These are phyloP conservation scores for Hymenoscyphus fructigenus DNA, from an alignment of 2,329 filamentous ascomycete species.

Conservation along the genomic window DNA sequence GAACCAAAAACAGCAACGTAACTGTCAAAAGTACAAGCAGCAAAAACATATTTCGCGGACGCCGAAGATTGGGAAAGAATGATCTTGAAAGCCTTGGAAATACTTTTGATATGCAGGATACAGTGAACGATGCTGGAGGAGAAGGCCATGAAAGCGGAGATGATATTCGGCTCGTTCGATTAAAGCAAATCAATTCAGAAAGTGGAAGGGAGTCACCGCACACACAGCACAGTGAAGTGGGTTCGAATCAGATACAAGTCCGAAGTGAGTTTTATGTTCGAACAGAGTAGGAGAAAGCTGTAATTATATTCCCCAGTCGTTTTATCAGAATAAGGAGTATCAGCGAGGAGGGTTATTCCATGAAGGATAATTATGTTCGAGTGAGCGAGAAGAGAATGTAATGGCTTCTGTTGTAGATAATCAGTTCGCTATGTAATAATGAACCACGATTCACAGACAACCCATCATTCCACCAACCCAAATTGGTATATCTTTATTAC, in stretches of 20 bases:
- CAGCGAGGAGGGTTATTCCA: background rate
- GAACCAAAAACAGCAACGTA: background rate
- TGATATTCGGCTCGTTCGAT: background rate
- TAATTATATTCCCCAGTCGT: background rate
- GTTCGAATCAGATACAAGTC: constrained; percentile 8
- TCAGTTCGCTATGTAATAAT: background rate
- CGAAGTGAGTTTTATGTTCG: constrained; percentile 2
- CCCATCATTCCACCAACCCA: background rate
- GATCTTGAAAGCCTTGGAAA: constrained; percentile 7
- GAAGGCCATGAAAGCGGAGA: background rate
- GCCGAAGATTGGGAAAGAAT: background rate
- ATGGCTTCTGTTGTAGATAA: background rate
- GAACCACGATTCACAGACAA: background rate
- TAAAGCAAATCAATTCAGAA: constrained; percentile 1
- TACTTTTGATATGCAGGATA: constrained; percentile 8
- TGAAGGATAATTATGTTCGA: background rate
- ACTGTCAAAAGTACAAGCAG: background rate
- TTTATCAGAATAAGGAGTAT: too few species aligned
- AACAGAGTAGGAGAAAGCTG: constrained; percentile 1
- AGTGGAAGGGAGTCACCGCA: background rate
- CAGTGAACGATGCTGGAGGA: background rate
- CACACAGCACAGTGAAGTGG: constrained; percentile 3
- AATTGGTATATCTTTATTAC: too few species aligned
- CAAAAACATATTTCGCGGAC: constrained; percentile 4
- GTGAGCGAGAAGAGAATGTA: background rate